Percentiles rank a stretch among this genome's conserved stretches.
Conservation (phyloP, 768 basidiomycete species). For the Inosperma sp. region DNA sequence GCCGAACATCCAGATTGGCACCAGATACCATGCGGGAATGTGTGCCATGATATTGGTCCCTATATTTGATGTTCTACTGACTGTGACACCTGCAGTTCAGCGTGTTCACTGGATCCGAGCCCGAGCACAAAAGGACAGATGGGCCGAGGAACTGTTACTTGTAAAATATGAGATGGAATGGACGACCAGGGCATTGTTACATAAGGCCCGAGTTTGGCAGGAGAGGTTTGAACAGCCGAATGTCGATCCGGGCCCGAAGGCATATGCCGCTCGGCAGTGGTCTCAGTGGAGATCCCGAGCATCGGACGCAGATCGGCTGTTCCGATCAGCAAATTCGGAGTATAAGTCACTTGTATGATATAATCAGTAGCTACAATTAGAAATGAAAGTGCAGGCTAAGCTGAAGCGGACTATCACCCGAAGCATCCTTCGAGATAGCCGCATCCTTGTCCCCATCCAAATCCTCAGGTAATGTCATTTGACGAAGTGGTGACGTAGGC, state of each 20-base stretch:
- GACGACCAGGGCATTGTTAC: neutral
- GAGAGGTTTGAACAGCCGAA: neutral
- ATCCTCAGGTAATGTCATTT: no score
- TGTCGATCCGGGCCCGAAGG: neutral
- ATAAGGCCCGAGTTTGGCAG: neutral
- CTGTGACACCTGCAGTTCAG: slow-evolving; percentile 3
- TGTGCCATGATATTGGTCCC: neutral
- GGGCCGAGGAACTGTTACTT: slow-evolving; percentile 12
- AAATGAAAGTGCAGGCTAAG: neutral
- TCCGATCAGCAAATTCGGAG: neutral
- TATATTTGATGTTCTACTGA: neutral
- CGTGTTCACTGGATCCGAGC: slow-evolving; percentile 19
- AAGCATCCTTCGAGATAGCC: no score
- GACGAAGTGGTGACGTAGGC: no score
- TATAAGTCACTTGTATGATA: neutral
- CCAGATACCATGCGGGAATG: neutral
- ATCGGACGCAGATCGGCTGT: neutral
- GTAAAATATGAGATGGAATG: slow-evolving; percentile 9
- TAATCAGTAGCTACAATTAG: neutral
- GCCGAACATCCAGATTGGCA: neutral
- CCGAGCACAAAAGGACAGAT: slow-evolving; percentile 7
- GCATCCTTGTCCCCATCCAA: no score
- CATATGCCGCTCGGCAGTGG: slow-evolving; percentile 5
- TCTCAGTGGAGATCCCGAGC: neutral
- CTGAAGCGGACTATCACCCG: neutral